These are phyloP conservation scores for Trifolium pratense DNA, from an alignment of 306 rosid genomes.

Conservation along the genomic window DNA sequence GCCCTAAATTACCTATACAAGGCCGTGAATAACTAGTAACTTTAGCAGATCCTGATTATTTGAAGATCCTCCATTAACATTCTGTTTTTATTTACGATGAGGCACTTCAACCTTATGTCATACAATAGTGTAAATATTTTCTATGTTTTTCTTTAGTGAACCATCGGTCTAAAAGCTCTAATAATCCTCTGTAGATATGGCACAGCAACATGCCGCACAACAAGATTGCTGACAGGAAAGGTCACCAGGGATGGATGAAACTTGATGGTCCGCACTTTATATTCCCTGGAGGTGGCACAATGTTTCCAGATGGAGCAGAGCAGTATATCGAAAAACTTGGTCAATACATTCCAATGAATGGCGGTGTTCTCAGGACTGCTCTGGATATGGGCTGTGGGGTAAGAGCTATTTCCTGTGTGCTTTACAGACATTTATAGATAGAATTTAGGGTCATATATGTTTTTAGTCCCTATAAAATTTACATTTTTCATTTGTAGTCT, in stretches of 20 bases:
- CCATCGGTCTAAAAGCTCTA: conserved; percentile 23
- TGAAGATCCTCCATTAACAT: background rate
- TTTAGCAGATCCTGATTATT: background rate
- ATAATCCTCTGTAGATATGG: conserved; percentile 72
- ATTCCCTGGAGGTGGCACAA: conserved; percentile 99
- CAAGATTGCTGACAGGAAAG: conserved; percentile 97
- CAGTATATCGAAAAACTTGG: conserved; percentile 93
- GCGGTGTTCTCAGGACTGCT: conserved; percentile 82
- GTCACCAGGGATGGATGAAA: conserved; percentile 99
- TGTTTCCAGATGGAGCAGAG: conserved; percentile 98
- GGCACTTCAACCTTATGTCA: conserved; percentile 7
- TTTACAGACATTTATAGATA: background rate
- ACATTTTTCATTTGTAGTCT: background rate
- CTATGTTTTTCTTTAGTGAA: conserved; percentile 15
- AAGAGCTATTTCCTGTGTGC: conserved; percentile 44
- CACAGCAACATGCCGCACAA: conserved; percentile 94
- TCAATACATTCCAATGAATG: conserved; percentile 80
- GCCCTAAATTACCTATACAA: background rate
- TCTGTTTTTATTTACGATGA: conserved; percentile 4
- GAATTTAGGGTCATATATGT: background rate
- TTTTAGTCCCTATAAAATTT: background rate
- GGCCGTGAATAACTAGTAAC: background rate
- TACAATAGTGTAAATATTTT: conserved; percentile 18
- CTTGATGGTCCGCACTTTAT: conserved; percentile 82
- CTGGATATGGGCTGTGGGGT: conserved; percentile 99